Conservation (phyloP, 1,139 yeast species). For the Taphrina sp. region DNA sequence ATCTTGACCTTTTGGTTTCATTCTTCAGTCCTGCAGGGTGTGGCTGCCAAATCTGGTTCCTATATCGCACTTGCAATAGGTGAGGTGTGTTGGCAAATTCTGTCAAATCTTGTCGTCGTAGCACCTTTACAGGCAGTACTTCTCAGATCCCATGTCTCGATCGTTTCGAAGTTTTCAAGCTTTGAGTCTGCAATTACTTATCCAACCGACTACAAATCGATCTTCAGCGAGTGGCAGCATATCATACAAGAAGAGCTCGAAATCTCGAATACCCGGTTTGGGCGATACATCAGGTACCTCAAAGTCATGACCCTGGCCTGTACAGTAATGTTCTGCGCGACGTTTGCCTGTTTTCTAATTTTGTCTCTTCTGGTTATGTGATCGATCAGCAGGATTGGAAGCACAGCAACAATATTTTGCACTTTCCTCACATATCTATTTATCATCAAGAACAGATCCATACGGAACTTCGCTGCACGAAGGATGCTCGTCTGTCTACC, state of each 20-base stretch:
- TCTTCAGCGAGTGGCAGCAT: slow-evolving; percentile 10
- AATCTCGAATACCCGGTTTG: slow-evolving; percentile 2
- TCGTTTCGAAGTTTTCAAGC: slow-evolving; percentile 13
- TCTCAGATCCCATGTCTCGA: slow-evolving; percentile 9
- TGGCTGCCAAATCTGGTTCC: slow-evolving; percentile 11
- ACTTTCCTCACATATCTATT: not conserved
- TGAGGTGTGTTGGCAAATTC: slow-evolving; percentile 7
- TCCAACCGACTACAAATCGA: slow-evolving; percentile 6
- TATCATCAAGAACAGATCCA: not conserved
- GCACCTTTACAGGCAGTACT: slow-evolving; percentile 15
- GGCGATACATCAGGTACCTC: slow-evolving; percentile 12
- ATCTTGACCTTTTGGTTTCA: not conserved
- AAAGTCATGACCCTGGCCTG: slow-evolving; percentile 7
- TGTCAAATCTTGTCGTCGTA: slow-evolving; percentile 2
- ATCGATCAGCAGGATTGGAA: not conserved
- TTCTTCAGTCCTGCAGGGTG: slow-evolving; percentile 1
- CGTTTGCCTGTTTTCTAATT: not conserved
- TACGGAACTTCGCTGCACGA: not conserved
- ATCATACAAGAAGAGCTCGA: slow-evolving; percentile 19
- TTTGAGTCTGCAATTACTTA: slow-evolving; percentile 4
- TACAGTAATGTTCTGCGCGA: slow-evolving; percentile 2
- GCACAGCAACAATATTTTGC: not conserved
- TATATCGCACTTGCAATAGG: slow-evolving; percentile 6
- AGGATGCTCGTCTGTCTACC: no score
- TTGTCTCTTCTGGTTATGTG: no score